Percentiles rank a stretch among this genome's conserved stretches.
Conservation (phyloP, 495 filamentous ascomycete species). For the Polyplosphaeria fusca region DNA sequence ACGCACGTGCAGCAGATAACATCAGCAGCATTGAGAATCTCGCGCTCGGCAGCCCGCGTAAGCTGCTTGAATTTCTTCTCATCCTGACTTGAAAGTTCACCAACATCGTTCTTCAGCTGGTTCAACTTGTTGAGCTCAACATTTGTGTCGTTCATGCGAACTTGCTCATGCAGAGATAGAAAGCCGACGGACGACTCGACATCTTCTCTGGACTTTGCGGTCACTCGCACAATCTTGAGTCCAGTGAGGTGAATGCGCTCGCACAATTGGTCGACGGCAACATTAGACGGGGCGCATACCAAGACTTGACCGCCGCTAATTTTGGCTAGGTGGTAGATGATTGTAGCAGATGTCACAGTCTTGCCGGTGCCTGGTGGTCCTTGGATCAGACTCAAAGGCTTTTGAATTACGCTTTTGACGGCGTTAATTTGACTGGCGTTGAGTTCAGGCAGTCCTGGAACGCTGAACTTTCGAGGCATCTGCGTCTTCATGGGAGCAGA, state of each 20-base stretch:
- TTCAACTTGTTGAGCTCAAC: slow-evolving; percentile 86
- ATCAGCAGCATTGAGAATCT: slow-evolving; percentile 93
- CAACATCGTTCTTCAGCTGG: slow-evolving; percentile 85
- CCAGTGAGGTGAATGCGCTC: slow-evolving; percentile 95
- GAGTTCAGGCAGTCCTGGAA: slow-evolving; percentile 90
- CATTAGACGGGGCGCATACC: slow-evolving; percentile 97
- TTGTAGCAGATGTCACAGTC: slow-evolving; percentile 98
- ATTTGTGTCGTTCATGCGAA: slow-evolving; percentile 95
- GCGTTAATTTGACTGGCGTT: slow-evolving; percentile 96
- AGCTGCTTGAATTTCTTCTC: slow-evolving; percentile 98
- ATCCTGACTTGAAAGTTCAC: slow-evolving; percentile 91
- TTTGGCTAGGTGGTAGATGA: slow-evolving; percentile 96
- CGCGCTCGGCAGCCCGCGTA: slow-evolving; percentile 87
- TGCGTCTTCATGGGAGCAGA: slow-evolving; percentile 95
- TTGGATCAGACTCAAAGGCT: slow-evolving; percentile 92
- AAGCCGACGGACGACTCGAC: slow-evolving; percentile 96
- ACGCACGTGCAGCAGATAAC: slow-evolving; percentile 99
- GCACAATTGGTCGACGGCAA: slow-evolving; percentile 97
- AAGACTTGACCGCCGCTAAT: slow-evolving; percentile 92
- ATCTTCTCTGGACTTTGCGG: slow-evolving; percentile 96
- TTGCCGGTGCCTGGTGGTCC: slow-evolving; percentile 97
- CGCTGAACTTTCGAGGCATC: slow-evolving; percentile 94
- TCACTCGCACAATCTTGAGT: slow-evolving; percentile 95
- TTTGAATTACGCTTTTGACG: slow-evolving; percentile 91
- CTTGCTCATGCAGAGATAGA: slow-evolving; percentile 92